These are phyloP conservation scores for Trypanosoma boissoni DNA, from an alignment of 208 protist species.

Conservation along the genomic window DNA sequence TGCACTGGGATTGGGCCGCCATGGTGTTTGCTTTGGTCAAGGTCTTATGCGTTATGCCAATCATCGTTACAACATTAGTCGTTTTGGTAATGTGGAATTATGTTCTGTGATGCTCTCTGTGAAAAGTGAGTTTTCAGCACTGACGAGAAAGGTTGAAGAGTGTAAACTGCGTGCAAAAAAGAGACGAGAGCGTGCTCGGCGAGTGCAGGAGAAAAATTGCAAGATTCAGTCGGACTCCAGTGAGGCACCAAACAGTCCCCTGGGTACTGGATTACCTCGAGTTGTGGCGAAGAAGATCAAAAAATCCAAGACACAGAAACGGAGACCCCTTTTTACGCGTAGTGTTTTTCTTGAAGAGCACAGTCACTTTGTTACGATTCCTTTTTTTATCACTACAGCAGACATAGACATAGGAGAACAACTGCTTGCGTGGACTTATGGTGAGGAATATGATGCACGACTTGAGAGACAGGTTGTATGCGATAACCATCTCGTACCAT, in stretches of 20 bases:
- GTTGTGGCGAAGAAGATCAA: constrained; percentile 6
- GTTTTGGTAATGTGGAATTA: constrained; percentile 84
- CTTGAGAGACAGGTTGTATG: constrained; percentile 74
- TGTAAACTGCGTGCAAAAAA: not conserved
- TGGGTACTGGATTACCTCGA: not conserved
- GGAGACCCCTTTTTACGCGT: constrained; percentile 18
- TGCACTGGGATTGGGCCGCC: constrained; percentile 66
- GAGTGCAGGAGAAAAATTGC: not conserved
- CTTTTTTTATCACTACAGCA: constrained; percentile 77
- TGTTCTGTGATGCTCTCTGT: constrained; percentile 79
- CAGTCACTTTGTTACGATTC: constrained; percentile 67
- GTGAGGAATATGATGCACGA: constrained; percentile 84
- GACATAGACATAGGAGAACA: constrained; percentile 61
- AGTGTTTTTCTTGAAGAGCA: constrained; percentile 53
- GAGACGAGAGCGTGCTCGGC: constrained; percentile 1
- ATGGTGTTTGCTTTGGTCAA: constrained; percentile 77
- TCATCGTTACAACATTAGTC: constrained; percentile 83
- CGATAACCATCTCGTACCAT: constrained; percentile 59
- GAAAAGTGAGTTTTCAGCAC: constrained; percentile 47
- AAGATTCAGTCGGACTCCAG: no score
- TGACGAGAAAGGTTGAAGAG: constrained; percentile 13
- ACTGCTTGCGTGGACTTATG: constrained; percentile 87
- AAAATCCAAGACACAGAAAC: constrained; percentile 11
- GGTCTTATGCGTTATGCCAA: constrained; percentile 82
- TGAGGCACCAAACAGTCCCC: no score